Conservation (phyloP, 495 filamentous ascomycete species). For the Talaromyces borbonicus region DNA sequence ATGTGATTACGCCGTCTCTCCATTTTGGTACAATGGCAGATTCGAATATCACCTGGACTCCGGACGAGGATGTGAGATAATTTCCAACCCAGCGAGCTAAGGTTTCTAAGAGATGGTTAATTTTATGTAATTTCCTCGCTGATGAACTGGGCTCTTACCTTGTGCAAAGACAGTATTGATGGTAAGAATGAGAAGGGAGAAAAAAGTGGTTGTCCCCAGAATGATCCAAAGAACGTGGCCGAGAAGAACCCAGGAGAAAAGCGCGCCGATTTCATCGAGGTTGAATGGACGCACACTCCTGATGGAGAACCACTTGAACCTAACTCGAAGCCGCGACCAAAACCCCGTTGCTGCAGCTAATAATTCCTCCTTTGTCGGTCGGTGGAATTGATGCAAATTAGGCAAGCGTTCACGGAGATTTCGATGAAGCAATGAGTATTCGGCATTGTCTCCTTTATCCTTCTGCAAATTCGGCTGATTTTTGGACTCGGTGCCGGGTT, state of each 20-base stretch:
- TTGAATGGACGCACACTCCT: constrained; percentile 92
- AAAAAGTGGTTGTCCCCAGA: constrained; percentile 93
- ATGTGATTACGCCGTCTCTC: constrained; percentile 87
- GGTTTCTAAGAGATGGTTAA: constrained; percentile 54
- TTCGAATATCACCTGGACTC: constrained; percentile 93
- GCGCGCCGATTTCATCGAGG: constrained; percentile 85
- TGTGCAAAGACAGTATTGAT: constrained; percentile 97
- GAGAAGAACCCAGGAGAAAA: constrained; percentile 89
- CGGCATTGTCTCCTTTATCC: neutral
- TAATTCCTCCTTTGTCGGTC: constrained; percentile 89
- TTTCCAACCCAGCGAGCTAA: constrained; percentile 88
- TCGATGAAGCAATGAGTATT: constrained; percentile 21
- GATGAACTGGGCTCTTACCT: constrained; percentile 42
- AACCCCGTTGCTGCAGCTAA: constrained; percentile 87
- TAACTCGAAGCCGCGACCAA: constrained; percentile 79
- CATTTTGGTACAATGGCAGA: constrained; percentile 95
- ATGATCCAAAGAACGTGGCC: constrained; percentile 93
- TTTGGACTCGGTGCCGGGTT: neutral
- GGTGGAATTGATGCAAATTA: constrained; percentile 61
- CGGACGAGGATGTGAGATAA: constrained; percentile 89
- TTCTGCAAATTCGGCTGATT: neutral
- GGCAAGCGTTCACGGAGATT: constrained; percentile 56
- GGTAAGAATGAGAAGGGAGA: constrained; percentile 76
- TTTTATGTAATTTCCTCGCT: neutral
- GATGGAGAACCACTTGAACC: constrained; percentile 97